Evolutionary conservation across 2,329 filamentous ascomycete genomes (phyloP).

Genomic region (Alternaria rosae): DNA sequence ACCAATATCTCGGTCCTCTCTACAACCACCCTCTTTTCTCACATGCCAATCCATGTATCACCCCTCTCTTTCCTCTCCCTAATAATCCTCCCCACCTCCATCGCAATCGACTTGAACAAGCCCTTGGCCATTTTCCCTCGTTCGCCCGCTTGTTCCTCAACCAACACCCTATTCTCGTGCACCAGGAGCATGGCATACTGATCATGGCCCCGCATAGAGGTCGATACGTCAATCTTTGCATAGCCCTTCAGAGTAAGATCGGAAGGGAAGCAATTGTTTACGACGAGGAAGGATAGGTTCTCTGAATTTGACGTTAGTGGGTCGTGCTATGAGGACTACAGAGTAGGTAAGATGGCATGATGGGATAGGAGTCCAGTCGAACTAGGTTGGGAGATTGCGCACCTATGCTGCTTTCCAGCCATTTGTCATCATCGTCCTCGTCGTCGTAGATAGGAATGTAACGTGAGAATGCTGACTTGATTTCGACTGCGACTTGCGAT

Average conservation of each 20-base stretch:
- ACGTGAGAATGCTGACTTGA: not conserved
- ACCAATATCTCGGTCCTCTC: not conserved
- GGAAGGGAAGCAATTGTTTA: not conserved
- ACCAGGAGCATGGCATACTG: not conserved
- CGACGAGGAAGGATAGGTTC: not conserved
- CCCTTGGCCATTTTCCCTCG: not conserved
- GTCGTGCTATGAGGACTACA: too few species aligned
- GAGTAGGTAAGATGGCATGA: too few species aligned
- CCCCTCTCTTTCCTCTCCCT: not conserved
- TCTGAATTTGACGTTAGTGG: not conserved
- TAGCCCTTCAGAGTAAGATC: not conserved
- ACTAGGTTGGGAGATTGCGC: not conserved
- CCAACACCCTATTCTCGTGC: not conserved
- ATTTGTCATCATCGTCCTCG: not conserved
- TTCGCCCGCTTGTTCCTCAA: not conserved
- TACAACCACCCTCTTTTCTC: not conserved
- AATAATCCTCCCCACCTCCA: not conserved
- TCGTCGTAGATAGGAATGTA: not conserved
- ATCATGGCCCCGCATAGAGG: not conserved
- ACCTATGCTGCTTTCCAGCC: not conserved
- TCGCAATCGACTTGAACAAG: not conserved
- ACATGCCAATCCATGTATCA: not conserved
- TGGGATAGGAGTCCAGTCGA: not conserved
- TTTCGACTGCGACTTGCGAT: not conserved
- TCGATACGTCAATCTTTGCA: not conserved